Percentiles rank a stretch among this genome's conserved stretches.
Evolutionary conservation across 2,329 filamentous ascomycete species (phyloP).

Genomic region (Orbilia javanica): DNA sequence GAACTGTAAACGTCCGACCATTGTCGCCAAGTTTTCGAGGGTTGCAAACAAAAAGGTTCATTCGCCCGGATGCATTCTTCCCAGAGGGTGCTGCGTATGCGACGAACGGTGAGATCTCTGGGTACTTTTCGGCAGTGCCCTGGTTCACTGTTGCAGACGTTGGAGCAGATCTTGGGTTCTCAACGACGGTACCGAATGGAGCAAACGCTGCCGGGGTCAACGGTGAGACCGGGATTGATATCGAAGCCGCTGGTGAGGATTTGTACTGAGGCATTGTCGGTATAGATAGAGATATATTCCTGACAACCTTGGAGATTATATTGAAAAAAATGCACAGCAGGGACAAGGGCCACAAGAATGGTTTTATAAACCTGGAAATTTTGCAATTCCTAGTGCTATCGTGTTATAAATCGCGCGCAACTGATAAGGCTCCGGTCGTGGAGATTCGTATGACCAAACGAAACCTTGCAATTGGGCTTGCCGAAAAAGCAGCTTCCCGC

Average conservation of each 20-base stretch:
- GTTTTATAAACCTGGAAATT: conserved; percentile 2
- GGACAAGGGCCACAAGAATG: background rate
- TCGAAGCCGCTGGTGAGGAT: conserved; percentile 28
- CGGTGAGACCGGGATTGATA: conserved; percentile 71
- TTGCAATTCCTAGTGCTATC: background rate
- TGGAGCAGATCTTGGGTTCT: conserved; percentile 71
- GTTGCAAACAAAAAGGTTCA: conserved; percentile 91
- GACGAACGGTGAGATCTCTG: conserved; percentile 82
- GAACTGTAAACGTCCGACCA: conserved; percentile 72
- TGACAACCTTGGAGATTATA: background rate
- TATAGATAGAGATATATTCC: background rate
- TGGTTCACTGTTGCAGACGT: conserved; percentile 79
- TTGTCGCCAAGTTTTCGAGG: conserved; percentile 70
- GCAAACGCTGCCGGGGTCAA: conserved; percentile 78
- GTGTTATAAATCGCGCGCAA: conserved; percentile 21
- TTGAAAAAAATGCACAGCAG: background rate
- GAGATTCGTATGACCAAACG: conserved; percentile 6
- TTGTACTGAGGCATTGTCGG: conserved; percentile 46
- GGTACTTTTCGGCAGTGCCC: conserved; percentile 87
- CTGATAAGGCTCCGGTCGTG: background rate
- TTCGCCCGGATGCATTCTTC: conserved; percentile 72
- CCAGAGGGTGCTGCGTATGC: conserved; percentile 71
- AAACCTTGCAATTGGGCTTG: background rate
- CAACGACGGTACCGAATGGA: conserved; percentile 84
- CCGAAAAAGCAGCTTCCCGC: conserved; percentile 11